phyloP scores from a whole-genome alignment of 1,284 basidiomycete species.

The Anthracocystis walkeri region DNA sequence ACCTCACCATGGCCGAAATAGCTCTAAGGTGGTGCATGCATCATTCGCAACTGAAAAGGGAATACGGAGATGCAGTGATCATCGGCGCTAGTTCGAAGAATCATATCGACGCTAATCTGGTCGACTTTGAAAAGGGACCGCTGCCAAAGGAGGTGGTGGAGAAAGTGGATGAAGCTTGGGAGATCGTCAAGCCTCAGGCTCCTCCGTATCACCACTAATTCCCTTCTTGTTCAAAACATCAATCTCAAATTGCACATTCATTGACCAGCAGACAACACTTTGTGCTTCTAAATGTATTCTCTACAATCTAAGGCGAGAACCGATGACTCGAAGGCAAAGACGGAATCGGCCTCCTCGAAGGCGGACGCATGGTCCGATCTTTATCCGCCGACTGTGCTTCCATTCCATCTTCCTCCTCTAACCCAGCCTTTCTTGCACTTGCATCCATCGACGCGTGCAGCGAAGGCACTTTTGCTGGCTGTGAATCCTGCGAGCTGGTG shows the following conservation, averaged over 20 bases:
- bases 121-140: constrained; percentile 52
- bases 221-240: neutral
- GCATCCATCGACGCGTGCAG: constrained; percentile 33
- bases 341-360: constrained; percentile 41
- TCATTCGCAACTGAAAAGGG: constrained; percentile 40
- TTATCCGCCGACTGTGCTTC: constrained; percentile 14
- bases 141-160: constrained; percentile 46
- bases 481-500: constrained; percentile 3
- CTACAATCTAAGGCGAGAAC: constrained; percentile 21
- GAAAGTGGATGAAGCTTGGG: constrained; percentile 55
- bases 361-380: constrained; percentile 43
- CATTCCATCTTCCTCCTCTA: constrained; percentile 5
- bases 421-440: constrained; percentile 3
- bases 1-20: constrained; percentile 41
- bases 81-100: constrained; percentile 51
- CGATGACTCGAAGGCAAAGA: constrained; percentile 34
- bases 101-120: constrained; percentile 55
- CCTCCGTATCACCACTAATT: constrained; percentile 43
- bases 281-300: too few species aligned
- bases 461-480: constrained; percentile 9
- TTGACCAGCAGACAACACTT: neutral
- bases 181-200: constrained; percentile 46
- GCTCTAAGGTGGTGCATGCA: constrained; percentile 59
- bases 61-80: constrained; percentile 48
- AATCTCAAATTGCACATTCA: too few species aligned